Evolutionary conservation across 106 monocot species (phyloP), one percentile per base, ranked within the genome.

Genomic region (Phalaenopsis aphrodite): DNA sequence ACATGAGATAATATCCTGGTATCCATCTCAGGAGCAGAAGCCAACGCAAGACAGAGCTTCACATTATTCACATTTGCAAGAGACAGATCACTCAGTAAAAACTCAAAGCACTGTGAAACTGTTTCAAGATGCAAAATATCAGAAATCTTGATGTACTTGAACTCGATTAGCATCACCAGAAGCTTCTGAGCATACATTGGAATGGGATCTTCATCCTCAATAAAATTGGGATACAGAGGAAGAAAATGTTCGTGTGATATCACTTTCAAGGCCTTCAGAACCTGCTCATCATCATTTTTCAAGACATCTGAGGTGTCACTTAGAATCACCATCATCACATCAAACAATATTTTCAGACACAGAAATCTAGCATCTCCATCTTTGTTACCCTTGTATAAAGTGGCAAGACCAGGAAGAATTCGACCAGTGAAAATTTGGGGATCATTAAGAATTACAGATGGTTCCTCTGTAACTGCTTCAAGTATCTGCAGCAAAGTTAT

Each of bases 181-280:
- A 99, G 88, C 85, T 99, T 99, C 77, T 99, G 99, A 45, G 99
- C 94, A 84, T 95, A 95, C 89, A 99, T 89, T 14, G 99, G 99
- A 82, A 99, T 99, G 18, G 99, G 99, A 87, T 99, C 95, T 81
- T 99, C 99, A 80, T 99, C 99, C 64, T 93, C 91, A 41, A 93
- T 87, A 41, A 99, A 87, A 18, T 30, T 74, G 4, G 95, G 91
- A 58, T 99, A 95, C 41, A 99, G 86, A 55, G 94, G 95, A 45
- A 99, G 92, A 79, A 99, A 99, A 71, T 89, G 77, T 17, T 79
- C 58, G 9, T 90, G 84, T 23, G 92, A 85, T 76, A 99, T 85
- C 61, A 78, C 76, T 77, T 88, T 87, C 69, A 99, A 36, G 68
- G 89, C 91, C 56, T 85, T 72, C 45, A 56, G 72, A 42, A 79